Evolutionary conservation across 495 filamentous ascomycete genomes (phyloP).

Genomic region (Daldinia grandis): DNA sequence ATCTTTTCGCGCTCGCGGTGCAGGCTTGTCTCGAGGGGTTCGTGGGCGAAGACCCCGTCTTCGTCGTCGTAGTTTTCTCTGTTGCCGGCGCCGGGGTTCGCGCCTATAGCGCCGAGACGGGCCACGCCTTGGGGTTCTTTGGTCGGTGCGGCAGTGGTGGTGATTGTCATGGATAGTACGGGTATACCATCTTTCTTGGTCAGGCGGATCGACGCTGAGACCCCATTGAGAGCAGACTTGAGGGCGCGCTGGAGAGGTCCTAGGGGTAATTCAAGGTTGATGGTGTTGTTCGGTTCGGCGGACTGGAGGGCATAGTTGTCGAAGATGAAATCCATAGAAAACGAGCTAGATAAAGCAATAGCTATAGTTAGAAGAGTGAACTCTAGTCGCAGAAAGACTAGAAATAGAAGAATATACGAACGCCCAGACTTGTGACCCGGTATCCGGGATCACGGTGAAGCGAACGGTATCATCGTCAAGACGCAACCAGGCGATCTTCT

Average conservation of each 20-base stretch:
- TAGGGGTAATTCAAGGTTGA: conserved; percentile 95
- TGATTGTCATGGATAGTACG: conserved; percentile 84
- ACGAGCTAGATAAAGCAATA: conserved; percentile 51
- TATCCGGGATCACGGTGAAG: conserved; percentile 94
- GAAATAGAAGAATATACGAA: conserved; percentile 57
- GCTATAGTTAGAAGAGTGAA: conserved; percentile 1
- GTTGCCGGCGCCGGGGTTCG: conserved; percentile 24
- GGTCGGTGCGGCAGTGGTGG: conserved; percentile 62
- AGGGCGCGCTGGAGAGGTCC: conserved; percentile 82
- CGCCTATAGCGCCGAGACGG: conserved; percentile 33
- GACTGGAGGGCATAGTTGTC: conserved; percentile 88
- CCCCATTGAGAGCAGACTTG: conserved; percentile 79
- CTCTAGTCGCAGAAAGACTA: background rate
- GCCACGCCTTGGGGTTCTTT: conserved; percentile 41
- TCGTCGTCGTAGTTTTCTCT: conserved; percentile 41
- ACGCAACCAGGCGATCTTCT: conserved; percentile 92
- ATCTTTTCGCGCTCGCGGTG: conserved; percentile 77
- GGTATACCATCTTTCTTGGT: conserved; percentile 91
- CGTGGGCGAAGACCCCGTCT: conserved; percentile 58
- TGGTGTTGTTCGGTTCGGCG: conserved; percentile 77
- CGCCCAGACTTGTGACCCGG: conserved; percentile 97
- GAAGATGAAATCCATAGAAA: conserved; percentile 81
- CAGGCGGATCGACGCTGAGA: conserved; percentile 81
- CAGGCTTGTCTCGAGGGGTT: conserved; percentile 58
- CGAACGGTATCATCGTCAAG: conserved; percentile 85